Conservation (phyloP, 768 basidiomycete species). For the Leccinellum albellum region DNA sequence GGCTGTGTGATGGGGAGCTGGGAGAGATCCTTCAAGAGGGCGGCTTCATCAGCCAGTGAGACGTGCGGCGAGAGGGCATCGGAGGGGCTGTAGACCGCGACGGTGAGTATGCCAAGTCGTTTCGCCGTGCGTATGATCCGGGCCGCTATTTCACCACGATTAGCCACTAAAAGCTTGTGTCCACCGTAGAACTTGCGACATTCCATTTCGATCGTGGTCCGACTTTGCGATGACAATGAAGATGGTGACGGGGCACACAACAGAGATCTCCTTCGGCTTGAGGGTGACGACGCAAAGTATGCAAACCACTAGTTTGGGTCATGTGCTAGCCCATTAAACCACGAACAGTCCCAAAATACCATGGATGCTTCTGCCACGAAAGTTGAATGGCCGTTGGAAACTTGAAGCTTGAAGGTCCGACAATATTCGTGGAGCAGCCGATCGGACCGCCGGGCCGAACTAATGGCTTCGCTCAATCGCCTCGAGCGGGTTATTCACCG, state of each 20-base stretch:
- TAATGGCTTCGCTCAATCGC: too few relatives aligned
- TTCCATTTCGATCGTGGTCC: constrained; percentile 4
- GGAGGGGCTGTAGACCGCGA: constrained; percentile 57
- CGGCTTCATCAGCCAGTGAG: constrained; percentile 48
- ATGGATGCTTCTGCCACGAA: background rate
- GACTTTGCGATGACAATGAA: background rate
- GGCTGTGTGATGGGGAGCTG: constrained; percentile 12
- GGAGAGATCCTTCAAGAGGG: constrained; percentile 30
- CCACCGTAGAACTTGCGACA: constrained; percentile 14
- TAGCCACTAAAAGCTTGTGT: constrained; percentile 62
- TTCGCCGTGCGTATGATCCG: constrained; percentile 58
- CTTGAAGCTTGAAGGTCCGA: background rate
- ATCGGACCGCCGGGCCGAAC: background rate
- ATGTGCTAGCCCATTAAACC: background rate
- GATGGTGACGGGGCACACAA: background rate
- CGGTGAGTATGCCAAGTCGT: constrained; percentile 45
- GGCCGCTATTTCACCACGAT: constrained; percentile 70
- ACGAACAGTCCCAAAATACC: background rate
- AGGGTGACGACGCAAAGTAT: too few relatives aligned
- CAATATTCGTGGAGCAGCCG: background rate
- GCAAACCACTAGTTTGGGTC: too few relatives aligned
- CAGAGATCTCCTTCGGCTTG: background rate
- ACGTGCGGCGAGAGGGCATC: constrained; percentile 61
- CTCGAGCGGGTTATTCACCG: too few relatives aligned
- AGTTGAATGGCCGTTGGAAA: background rate